Conservation (phyloP, 768 basidiomycete species). For the Saitozyma podzolica region DNA sequence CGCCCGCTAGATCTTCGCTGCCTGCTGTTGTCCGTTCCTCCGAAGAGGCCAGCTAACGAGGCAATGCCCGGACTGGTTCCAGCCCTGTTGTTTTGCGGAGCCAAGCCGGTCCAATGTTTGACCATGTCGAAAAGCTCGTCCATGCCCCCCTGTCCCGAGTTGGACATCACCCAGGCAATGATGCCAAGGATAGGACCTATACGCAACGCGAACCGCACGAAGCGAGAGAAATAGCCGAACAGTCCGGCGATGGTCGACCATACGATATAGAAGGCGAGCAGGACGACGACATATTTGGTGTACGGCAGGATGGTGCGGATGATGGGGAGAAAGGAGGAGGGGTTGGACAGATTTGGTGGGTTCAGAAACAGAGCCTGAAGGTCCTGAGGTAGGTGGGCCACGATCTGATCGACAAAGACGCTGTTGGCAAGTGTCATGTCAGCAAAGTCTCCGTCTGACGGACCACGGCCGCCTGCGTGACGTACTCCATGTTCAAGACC, state of each 20-base stretch:
- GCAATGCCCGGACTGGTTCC: slow-evolving; percentile 23
- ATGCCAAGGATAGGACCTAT: slow-evolving; percentile 43
- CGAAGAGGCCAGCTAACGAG: slow-evolving; percentile 28
- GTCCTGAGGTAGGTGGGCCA: slow-evolving; percentile 26
- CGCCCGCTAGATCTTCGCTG: background rate
- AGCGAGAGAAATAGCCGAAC: slow-evolving; percentile 37
- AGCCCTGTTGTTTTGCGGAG: background rate
- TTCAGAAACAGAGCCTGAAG: slow-evolving; percentile 26
- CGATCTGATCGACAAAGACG: slow-evolving; percentile 13
- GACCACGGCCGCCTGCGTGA: too few species aligned
- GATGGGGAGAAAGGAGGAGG: slow-evolving; percentile 29
- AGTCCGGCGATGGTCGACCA: slow-evolving; percentile 26
- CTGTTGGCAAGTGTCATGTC: slow-evolving; percentile 1
- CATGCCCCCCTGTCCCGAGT: slow-evolving; percentile 41
- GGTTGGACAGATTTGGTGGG: slow-evolving; percentile 31
- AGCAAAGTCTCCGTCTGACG: too few species aligned
- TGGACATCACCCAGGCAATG: slow-evolving; percentile 39
- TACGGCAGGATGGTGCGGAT: slow-evolving; percentile 28
- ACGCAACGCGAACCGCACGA: slow-evolving; percentile 34
- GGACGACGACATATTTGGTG: slow-evolving; percentile 26
- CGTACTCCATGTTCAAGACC: too few species aligned
- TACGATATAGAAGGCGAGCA: slow-evolving; percentile 42
- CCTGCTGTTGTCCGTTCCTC: background rate
- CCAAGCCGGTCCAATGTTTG: slow-evolving; percentile 29
- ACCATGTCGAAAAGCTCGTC: slow-evolving; percentile 31